phyloP scores from a whole-genome alignment of 176 grass and related monocot species.

The Hordeum marinum region DNA sequence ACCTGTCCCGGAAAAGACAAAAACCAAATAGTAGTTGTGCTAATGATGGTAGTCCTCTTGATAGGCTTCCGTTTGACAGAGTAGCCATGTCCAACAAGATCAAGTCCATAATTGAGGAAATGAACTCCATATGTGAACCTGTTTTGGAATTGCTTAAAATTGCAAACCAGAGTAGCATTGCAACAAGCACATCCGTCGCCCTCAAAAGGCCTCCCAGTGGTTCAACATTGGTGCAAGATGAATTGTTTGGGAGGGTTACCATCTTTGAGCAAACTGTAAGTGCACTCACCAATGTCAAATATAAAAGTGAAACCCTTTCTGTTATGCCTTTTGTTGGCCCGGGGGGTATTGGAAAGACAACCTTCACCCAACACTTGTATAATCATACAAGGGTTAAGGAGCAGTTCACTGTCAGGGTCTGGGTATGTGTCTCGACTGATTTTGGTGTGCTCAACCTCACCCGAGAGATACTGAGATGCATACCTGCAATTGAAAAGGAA shows the following conservation, averaged over 20 bases:
- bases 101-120: background rate
- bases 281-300: rapidly evolving
- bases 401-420: rapidly evolving
- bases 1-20: no score
- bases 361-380: no score
- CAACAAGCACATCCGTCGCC: background rate
- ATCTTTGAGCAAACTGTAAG: background rate
- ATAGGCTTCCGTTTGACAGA: background rate
- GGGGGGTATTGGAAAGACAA: no score
- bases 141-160: background rate
- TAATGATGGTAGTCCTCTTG: background rate
- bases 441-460: no score
- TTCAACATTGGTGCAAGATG: background rate
- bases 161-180: background rate
- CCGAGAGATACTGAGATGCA: no score
- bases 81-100: background rate
- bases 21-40: background rate
- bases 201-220: rapidly evolving
- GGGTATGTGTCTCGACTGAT: no score
- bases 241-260: background rate
- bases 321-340: no score
- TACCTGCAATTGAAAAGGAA: no score
- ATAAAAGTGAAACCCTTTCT: no score
- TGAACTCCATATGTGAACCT: background rate
- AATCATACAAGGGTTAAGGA: no score